Conservation (phyloP, 768 basidiomycete genomes). For the Calocybe cyanea region DNA sequence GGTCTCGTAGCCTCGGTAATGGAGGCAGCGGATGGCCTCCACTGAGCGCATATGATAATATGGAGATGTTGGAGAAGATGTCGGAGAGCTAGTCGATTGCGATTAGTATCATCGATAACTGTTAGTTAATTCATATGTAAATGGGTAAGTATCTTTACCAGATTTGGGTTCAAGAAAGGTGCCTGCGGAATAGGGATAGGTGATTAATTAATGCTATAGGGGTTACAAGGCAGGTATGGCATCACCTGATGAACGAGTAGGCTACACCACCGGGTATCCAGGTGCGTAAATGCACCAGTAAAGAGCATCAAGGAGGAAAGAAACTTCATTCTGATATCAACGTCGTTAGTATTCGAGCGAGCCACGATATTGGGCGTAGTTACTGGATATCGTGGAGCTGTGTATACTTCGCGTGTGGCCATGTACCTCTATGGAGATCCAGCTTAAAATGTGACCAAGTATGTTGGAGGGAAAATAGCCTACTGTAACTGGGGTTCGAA, state of each 20-base stretch:
- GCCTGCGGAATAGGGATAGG: slow-evolving; percentile 23
- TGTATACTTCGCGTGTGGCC: slow-evolving; percentile 37
- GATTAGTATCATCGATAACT: background rate
- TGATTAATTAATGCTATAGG: background rate
- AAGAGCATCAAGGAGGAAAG: slow-evolving; percentile 32
- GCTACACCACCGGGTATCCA: slow-evolving; percentile 42
- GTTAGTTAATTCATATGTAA: background rate
- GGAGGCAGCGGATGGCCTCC: slow-evolving; percentile 33
- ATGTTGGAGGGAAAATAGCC: slow-evolving; percentile 12
- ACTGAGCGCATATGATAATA: slow-evolving; percentile 33
- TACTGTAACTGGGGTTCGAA: slow-evolving; percentile 42
- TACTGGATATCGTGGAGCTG: slow-evolving; percentile 30
- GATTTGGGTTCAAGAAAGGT: slow-evolving; percentile 42
- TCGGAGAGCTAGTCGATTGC: slow-evolving; percentile 33
- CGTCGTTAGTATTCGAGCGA: background rate
- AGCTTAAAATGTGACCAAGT: background rate
- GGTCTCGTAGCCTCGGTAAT: slow-evolving; percentile 36
- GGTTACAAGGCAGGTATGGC: background rate
- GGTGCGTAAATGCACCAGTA: slow-evolving; percentile 33
- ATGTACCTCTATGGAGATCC: slow-evolving; percentile 28
- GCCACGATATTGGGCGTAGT: slow-evolving; percentile 3
- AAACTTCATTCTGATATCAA: slow-evolving; percentile 22
- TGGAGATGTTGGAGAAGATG: slow-evolving; percentile 36
- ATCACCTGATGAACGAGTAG: slow-evolving; percentile 36
- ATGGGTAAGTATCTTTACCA: slow-evolving; percentile 24